phyloP scores from a whole-genome alignment of 1,284 basidiomycete genomes.

The Butyriboletus pseudospeciosus region DNA sequence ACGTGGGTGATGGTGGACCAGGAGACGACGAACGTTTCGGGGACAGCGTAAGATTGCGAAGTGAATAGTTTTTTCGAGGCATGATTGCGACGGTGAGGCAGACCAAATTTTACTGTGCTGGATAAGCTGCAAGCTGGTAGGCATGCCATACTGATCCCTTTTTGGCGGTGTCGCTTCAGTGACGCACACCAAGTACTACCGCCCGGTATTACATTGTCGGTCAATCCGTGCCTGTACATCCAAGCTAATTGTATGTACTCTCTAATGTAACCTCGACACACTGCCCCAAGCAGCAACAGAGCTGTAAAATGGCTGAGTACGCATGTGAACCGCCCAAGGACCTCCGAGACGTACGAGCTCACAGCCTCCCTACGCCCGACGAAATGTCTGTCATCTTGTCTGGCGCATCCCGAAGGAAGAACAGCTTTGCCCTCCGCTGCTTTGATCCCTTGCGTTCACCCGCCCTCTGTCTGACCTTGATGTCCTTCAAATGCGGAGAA shows the following conservation, averaged over 20 bases:
- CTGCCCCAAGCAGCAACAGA: neutral
- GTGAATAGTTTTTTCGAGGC: constrained; percentile 56
- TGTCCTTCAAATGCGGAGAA: constrained; percentile 80
- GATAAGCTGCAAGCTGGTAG: constrained; percentile 9
- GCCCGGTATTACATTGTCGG: neutral
- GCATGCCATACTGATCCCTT: constrained; percentile 5
- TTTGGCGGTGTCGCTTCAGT: constrained; percentile 12
- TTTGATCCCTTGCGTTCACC: constrained; percentile 49
- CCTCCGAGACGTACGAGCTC: constrained; percentile 18
- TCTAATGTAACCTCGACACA: neutral
- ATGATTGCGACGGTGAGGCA: constrained; percentile 35
- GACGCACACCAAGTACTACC: neutral
- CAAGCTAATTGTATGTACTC: constrained; percentile 8
- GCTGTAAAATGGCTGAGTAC: constrained; percentile 10
- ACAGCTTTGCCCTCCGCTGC: constrained; percentile 71
- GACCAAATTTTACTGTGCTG: constrained; percentile 9
- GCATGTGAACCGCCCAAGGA: neutral
- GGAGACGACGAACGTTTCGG: constrained; percentile 50
- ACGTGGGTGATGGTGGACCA: constrained; percentile 73
- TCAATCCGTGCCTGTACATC: neutral
- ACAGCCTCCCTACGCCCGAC: constrained; percentile 43
- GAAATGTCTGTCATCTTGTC: constrained; percentile 78
- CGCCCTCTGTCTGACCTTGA: constrained; percentile 66
- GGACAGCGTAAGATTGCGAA: constrained; percentile 52
- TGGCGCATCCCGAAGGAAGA: constrained; percentile 71